These are phyloP conservation scores for Cucurbita argyrosperma DNA, from an alignment of 306 rosid species.

Conservation along the genomic window DNA sequence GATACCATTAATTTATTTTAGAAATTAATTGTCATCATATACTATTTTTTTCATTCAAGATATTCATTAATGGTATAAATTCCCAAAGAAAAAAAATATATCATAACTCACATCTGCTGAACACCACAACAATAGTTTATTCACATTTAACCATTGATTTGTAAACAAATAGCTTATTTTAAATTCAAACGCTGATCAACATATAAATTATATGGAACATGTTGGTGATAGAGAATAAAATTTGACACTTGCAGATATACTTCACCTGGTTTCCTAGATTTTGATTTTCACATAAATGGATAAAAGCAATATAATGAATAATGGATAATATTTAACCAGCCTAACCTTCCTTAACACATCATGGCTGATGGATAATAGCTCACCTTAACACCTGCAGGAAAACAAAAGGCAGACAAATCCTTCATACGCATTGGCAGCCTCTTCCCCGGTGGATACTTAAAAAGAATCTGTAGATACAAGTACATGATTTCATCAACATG, in stretches of 20 bases:
- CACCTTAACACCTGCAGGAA: slow-evolving; percentile 82
- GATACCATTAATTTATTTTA: background rate
- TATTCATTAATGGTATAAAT: background rate
- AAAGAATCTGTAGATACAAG: slow-evolving; percentile 44
- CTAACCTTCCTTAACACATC: slow-evolving; percentile 7
- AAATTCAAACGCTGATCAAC: background rate
- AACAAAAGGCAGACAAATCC: slow-evolving; percentile 79
- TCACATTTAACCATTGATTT: background rate
- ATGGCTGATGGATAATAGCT: slow-evolving; percentile 18
- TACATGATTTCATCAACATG: background rate
- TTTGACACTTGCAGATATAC: background rate
- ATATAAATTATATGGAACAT: background rate
- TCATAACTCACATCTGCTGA: background rate
- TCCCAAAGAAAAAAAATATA: background rate
- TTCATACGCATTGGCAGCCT: slow-evolving; percentile 47
- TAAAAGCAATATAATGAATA: slow-evolving; percentile 2
- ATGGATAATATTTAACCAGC: slow-evolving; percentile 30
- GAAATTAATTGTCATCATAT: background rate
- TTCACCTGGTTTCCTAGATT: background rate
- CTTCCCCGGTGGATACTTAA: slow-evolving; percentile 79
- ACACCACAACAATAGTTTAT: background rate
- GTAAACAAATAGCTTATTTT: background rate
- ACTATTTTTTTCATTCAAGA: background rate
- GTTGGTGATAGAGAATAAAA: background rate
- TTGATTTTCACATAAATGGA: background rate